Base-by-base conservation (phyloP, 176 grass and related monocot genomes). In the Elymus sibiricus region DNA sequence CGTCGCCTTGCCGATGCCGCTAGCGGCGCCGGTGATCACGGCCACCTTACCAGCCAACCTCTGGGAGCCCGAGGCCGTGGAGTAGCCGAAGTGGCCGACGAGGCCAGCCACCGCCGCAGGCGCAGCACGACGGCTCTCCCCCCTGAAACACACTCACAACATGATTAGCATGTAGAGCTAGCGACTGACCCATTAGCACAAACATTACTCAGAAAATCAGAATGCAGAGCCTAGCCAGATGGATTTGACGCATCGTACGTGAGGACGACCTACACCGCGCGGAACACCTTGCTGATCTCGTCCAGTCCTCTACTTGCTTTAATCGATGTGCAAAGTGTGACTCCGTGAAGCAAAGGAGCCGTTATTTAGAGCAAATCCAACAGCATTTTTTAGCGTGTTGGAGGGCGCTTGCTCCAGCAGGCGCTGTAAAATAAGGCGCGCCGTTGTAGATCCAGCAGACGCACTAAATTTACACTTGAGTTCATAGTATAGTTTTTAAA, bases 11-110 rank as follows among this genome's bases (percentile, higher is more conserved):
- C 79, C 79, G 43, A 82, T 82, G 79, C 44, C 79, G 12, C 64
- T 38, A 2, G 64, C 64, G 0, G 27, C 80, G 29, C 80, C 80
- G 4, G 80, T 82, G 44, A 81, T 70, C 21, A 82, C 31, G 3
- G 80, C 80, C 47, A 82, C 80, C 80, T 71, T 82, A 0, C 80
- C 80, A 0, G 66, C 80, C 14, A 71, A 11, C 47, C 76, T 25
- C 58, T 42, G 77, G 8, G 77, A 17, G 34, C 2, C 3, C 0
- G 77, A 16, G 2, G 78, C 5, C n/a, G 58, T 31, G 58, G 70
- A 82, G 78, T 65, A n/a, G 78, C 1, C 21, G 14, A 5, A 13
- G 28, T 0, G 27, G 21, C 4, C 1, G 35, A 11, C 1, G 7
- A 44, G 8, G 64, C 35, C 12, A 1, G 14, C 7, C 59, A 16